A percentile compares a stretch with the other conserved stretches of the same genome.
phyloP scores from a whole-genome alignment of 2,329 filamentous ascomycete genomes.

The Trichophyton rubrum region DNA sequence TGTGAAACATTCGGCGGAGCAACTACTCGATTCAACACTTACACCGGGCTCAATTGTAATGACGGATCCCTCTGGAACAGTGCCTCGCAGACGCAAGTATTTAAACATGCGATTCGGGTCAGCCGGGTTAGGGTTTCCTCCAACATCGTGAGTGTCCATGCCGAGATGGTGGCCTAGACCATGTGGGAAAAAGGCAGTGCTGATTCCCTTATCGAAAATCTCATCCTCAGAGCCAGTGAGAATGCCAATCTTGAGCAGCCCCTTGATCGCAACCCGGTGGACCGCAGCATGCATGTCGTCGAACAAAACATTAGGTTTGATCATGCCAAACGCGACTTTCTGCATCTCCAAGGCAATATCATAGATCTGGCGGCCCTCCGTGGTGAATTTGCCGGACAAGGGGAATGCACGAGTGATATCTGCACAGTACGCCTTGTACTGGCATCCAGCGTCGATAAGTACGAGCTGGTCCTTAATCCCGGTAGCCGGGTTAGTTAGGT shows the following conservation, averaged over 20 bases:
- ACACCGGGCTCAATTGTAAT: constrained; percentile 91
- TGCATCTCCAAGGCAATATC: constrained; percentile 73
- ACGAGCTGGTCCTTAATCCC: constrained; percentile 50
- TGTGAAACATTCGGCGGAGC: too few species aligned
- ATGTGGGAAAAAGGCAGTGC: constrained; percentile 82
- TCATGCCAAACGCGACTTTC: constrained; percentile 53
- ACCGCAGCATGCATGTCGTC: constrained; percentile 61
- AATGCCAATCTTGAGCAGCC: constrained; percentile 59
- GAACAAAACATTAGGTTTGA: constrained; percentile 59
- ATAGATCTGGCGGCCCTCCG: constrained; percentile 62
- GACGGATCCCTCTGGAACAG: constrained; percentile 63
- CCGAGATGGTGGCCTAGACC: constrained; percentile 84
- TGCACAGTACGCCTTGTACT: constrained; percentile 74
- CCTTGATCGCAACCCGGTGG: constrained; percentile 57
- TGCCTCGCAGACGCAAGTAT: constrained; percentile 69
- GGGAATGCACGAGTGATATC: constrained; percentile 87
- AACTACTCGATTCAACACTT: constrained; percentile 25
- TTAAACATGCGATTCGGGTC: constrained; percentile 76
- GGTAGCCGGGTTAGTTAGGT: constrained; percentile 43
- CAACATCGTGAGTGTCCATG: constrained; percentile 83
- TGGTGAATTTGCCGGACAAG: constrained; percentile 55
- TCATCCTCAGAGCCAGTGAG: constrained; percentile 53
- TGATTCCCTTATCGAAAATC: constrained; percentile 66
- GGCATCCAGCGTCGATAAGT: constrained; percentile 76
- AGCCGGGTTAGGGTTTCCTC: constrained; percentile 57